These are phyloP conservation scores for Rusavskia elegans DNA, from an alignment of 495 filamentous ascomycete genomes.

Conservation along the genomic window DNA sequence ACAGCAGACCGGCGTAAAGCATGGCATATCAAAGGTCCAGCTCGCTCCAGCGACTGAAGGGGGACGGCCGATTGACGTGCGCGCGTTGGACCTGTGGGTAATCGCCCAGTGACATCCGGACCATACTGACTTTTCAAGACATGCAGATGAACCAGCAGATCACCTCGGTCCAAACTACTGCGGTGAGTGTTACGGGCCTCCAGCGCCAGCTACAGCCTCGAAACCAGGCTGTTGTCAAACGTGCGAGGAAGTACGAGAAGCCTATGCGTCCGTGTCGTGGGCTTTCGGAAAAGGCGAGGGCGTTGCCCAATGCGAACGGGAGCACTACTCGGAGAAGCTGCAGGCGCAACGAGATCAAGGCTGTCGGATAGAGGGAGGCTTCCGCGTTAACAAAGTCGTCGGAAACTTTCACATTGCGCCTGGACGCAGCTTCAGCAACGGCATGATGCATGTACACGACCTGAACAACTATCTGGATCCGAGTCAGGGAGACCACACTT, in stretches of 20 bases:
- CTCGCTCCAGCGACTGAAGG: constrained; percentile 57
- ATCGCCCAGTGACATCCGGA: not conserved
- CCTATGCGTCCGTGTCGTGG: constrained; percentile 79
- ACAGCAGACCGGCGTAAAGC: constrained; percentile 81
- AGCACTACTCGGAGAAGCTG: constrained; percentile 79
- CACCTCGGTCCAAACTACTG: constrained; percentile 90
- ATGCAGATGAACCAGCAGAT: constrained; percentile 49
- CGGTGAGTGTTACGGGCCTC: constrained; percentile 81
- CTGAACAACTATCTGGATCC: constrained; percentile 79
- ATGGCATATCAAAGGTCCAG: constrained; percentile 81
- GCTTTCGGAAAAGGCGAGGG: constrained; percentile 82
- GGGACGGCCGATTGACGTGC: constrained; percentile 59
- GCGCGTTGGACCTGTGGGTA: constrained; percentile 56
- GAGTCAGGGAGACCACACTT: constrained; percentile 54
- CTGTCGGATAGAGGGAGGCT: constrained; percentile 82
- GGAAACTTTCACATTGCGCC: constrained; percentile 99
- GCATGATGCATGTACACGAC: constrained; percentile 95
- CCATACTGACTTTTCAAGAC: constrained; percentile 1
- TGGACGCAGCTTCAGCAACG: constrained; percentile 81
- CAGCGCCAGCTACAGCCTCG: constrained; percentile 45
- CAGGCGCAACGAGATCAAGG: constrained; percentile 79
- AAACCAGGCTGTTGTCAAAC: constrained; percentile 89
- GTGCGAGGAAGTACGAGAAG: constrained; percentile 89
- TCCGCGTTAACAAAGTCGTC: constrained; percentile 94
- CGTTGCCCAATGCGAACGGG: constrained; percentile 89